phyloP scores from a whole-genome alignment of 2,329 filamentous ascomycete species.

The Diaporthe nobilis region DNA sequence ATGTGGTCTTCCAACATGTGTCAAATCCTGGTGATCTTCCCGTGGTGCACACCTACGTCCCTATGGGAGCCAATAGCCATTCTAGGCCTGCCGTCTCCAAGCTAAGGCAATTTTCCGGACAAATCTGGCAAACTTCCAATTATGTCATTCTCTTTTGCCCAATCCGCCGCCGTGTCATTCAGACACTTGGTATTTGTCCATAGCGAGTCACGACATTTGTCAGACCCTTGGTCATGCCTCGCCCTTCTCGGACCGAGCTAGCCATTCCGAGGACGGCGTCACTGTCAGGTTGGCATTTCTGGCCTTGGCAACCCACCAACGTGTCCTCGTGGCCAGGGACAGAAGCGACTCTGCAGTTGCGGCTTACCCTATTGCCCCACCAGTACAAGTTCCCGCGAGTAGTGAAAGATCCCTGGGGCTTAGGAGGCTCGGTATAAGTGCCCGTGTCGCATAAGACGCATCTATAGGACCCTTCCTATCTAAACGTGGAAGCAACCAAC shows the following conservation, averaged over 20 bases:
- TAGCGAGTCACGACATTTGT: conserved; percentile 15
- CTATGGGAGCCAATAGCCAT: not conserved
- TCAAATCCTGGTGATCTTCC: not conserved
- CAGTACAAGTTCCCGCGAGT: not conserved
- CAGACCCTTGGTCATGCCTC: not conserved
- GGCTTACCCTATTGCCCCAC: conserved; percentile 5
- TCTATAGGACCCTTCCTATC: conserved; percentile 13
- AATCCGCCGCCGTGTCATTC: not conserved
- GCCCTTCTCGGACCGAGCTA: conserved; percentile 28
- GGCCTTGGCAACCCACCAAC: conserved; percentile 32
- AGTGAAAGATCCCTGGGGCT: not conserved
- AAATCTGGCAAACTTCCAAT: not conserved
- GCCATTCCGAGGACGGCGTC: not conserved
- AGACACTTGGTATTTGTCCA: not conserved
- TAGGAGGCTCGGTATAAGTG: conserved; percentile 13
- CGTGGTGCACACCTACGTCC: not conserved
- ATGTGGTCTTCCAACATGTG: too few relatives aligned
- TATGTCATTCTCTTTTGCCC: too few relatives aligned
- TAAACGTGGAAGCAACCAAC: conserved; percentile 8
- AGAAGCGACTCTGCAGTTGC: not conserved
- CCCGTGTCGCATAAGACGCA: not conserved
- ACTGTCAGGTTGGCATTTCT: conserved; percentile 17
- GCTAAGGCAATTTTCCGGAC: not conserved
- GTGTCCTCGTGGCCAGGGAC: conserved; percentile 15
- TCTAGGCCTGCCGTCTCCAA: not conserved